A percentile compares a stretch with the other conserved stretches of the same genome.
phyloP scores from a whole-genome alignment of 2,329 filamentous ascomycete genomes.

The Hymenoscyphus fructigenus region DNA sequence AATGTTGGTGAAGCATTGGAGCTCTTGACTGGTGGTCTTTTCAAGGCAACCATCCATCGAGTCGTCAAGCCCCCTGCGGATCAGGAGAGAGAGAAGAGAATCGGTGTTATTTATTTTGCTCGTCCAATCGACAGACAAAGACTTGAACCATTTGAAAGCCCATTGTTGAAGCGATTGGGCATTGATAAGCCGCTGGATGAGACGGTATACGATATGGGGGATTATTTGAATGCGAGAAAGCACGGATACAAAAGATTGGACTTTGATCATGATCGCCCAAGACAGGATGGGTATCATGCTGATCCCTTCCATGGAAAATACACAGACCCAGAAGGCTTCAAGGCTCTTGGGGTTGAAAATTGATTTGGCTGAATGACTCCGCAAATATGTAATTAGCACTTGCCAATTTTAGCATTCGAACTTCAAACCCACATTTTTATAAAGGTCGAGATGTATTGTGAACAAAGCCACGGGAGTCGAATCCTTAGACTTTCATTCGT shows the following conservation, averaged over 20 bases:
- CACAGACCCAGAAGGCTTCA: constrained; percentile 12
- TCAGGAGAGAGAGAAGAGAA: constrained; percentile 38
- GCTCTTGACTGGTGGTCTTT: constrained; percentile 36
- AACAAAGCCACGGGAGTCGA: too few relatives aligned
- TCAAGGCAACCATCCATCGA: constrained; percentile 37
- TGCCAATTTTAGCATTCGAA: too few relatives aligned
- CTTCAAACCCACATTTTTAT: too few relatives aligned
- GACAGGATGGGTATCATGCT: constrained; percentile 11
- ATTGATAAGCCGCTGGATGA: constrained; percentile 35
- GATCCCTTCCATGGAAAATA: constrained; percentile 17
- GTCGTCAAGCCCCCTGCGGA: constrained; percentile 37
- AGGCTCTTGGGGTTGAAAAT: neutral
- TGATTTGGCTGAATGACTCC: too few relatives aligned
- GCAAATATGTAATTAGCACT: too few relatives aligned
- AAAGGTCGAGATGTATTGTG: too few relatives aligned
- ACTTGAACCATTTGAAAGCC: constrained; percentile 39
- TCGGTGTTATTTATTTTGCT: constrained; percentile 44
- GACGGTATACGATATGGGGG: constrained; percentile 33
- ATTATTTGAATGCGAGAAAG: constrained; percentile 35
- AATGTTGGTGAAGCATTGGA: constrained; percentile 40
- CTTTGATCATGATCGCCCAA: constrained; percentile 31
- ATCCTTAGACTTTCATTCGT: too few relatives aligned
- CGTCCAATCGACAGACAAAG: constrained; percentile 40
- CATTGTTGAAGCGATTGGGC: constrained; percentile 40
- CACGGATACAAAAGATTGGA: constrained; percentile 36